A percentile compares a stretch with the other conserved stretches of the same genome.
phyloP scores from a whole-genome alignment of 495 filamentous ascomycete species.

The Aspergillus nanangensis region DNA sequence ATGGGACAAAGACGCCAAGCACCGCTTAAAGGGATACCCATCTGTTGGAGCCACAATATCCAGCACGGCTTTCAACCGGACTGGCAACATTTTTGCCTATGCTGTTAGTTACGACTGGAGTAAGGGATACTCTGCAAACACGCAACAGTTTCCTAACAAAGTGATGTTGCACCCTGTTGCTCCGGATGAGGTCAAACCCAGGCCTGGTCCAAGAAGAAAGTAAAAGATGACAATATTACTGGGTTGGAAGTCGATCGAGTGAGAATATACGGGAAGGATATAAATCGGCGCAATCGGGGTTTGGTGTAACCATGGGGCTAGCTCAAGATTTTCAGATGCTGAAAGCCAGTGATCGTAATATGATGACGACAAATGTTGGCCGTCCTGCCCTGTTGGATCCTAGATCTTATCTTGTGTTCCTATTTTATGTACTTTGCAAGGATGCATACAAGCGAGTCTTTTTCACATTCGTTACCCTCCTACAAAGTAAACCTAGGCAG shows the following conservation, averaged over 20 bases:
- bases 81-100: constrained; percentile 82
- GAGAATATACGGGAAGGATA: not conserved
- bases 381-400: not conserved
- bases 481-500: too few relatives aligned
- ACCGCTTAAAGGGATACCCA: constrained; percentile 84
- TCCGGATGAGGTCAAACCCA: constrained; percentile 76
- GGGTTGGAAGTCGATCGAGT: too few relatives aligned
- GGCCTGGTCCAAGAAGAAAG: constrained; percentile 67
- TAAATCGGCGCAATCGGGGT: constrained; percentile 4
- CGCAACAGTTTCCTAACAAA: constrained; percentile 65
- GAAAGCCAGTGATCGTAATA: not conserved
- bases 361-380: not conserved
- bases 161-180: constrained; percentile 80
- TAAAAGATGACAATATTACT: constrained; percentile 44
- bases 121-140: constrained; percentile 77
- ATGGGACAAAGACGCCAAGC: constrained; percentile 87
- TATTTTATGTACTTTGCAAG: constrained; percentile 4
- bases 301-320: constrained; percentile 3
- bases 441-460: constrained; percentile 17
- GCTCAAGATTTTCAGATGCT: not conserved
- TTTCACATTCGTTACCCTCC: too few relatives aligned
- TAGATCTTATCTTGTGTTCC: not conserved
- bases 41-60: constrained; percentile 76
- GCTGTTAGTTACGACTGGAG: constrained; percentile 94
- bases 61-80: constrained; percentile 70